Percentiles rank a stretch among this genome's conserved stretches.
These are phyloP conservation scores for Fragaria vesca DNA, from an alignment of 306 rosid species.

Conservation along the genomic window DNA sequence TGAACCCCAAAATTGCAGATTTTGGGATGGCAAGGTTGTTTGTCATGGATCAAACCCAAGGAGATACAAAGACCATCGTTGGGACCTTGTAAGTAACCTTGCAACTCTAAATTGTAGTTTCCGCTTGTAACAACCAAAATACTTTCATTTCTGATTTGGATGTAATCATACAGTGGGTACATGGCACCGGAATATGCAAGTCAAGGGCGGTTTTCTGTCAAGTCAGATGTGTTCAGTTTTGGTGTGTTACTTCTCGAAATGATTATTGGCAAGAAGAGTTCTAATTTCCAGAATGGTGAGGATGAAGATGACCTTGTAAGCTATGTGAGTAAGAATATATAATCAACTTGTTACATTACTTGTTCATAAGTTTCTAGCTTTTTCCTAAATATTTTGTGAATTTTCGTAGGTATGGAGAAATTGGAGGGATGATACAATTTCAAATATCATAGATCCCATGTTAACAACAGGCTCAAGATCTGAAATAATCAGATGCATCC, in stretches of 20 bases:
- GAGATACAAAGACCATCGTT: not conserved
- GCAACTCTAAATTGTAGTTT: not conserved
- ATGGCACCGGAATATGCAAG: conserved; percentile 31
- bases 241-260: conserved; percentile 14
- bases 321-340: conserved; percentile 1
- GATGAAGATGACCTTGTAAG: not conserved
- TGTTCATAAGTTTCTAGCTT: not conserved
- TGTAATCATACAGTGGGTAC: conserved; percentile 14
- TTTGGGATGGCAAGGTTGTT: conserved; percentile 20
- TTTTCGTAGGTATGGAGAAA: conserved; percentile 21
- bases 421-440: conserved; percentile 5
- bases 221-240: conserved; percentile 27
- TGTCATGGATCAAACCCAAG: conserved; percentile 9
- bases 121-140: not conserved
- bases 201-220: conserved; percentile 17
- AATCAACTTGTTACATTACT: not conserved
- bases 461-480: not conserved
- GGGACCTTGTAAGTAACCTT: conserved; percentile 12
- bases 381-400: not conserved
- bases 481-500: conserved; percentile 15
- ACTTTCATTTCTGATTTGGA: not conserved
- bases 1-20: conserved; percentile 15
- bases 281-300: not conserved
- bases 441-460: conserved; percentile 9
- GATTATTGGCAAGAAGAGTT: not conserved